phyloP scores from a whole-genome alignment of 257 asterid species.

The Parsonsia alboflavescens region DNA sequence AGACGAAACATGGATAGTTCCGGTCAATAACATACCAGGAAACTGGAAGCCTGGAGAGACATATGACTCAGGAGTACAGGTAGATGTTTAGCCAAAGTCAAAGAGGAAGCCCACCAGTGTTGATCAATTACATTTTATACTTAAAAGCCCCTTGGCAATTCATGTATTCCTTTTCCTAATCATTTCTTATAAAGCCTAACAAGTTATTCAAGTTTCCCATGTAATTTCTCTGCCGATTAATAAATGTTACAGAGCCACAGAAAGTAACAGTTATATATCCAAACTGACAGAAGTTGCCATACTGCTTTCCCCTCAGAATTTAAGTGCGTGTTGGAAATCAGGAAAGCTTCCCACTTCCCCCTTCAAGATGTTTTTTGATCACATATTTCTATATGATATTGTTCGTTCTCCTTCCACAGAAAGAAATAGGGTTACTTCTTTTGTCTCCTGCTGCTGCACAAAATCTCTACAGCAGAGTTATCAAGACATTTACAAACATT shows the following conservation, averaged over 20 bases:
- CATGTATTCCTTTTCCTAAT: background rate
- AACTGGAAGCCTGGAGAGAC: constrained; percentile 76
- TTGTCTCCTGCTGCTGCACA: background rate
- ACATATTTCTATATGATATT: background rate
- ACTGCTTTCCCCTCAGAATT: background rate
- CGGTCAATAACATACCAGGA: constrained; percentile 50
- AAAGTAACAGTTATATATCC: background rate
- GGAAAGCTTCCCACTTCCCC: background rate
- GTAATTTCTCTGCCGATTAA: background rate
- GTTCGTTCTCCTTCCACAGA: background rate
- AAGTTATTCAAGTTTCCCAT: background rate
- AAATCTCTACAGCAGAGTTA: background rate
- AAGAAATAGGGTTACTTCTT: background rate
- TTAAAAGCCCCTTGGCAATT: background rate
- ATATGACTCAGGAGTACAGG: constrained; percentile 80
- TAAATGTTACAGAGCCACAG: background rate
- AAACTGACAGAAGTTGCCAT: background rate
- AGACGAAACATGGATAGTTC: constrained; percentile 66
- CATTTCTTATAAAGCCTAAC: background rate
- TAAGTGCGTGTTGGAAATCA: background rate
- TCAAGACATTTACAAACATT: background rate
- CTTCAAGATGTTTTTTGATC: background rate
- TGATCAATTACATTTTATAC: background rate
- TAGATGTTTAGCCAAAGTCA: constrained; percentile 26
- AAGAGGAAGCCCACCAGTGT: constrained; percentile 8